phyloP scores from a whole-genome alignment of 768 basidiomycete genomes.

The Podaxis sp. region DNA sequence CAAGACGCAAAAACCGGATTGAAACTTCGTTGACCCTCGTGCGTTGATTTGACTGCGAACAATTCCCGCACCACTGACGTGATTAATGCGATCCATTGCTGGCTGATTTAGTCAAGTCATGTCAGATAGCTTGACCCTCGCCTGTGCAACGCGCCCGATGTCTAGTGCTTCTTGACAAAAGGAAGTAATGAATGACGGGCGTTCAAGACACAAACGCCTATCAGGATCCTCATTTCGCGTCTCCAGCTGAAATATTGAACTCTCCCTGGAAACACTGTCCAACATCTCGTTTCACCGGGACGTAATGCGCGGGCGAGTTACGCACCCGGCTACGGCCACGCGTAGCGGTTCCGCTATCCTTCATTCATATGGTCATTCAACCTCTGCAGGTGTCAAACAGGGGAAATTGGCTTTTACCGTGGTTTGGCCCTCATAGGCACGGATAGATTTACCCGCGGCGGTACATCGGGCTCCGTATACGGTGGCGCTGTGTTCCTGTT shows the following conservation, averaged over 20 bases:
- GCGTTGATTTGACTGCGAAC: background rate
- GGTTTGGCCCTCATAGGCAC: background rate
- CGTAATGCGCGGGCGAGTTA: no score
- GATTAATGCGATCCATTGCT: background rate
- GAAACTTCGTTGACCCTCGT: background rate
- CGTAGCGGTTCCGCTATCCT: no score
- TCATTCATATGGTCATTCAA: no score
- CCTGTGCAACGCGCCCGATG: background rate
- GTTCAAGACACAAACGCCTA: constrained; percentile 2
- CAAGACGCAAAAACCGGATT: background rate
- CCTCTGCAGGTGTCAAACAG: no score
- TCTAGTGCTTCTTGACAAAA: background rate
- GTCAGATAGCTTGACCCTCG: background rate
- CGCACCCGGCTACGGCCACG: background rate
- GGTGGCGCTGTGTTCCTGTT: background rate
- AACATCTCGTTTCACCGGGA: no score
- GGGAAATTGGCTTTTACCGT: no score
- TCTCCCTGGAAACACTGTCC: no score
- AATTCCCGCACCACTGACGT: background rate
- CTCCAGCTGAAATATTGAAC: background rate
- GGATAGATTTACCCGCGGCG: background rate
- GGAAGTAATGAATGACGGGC: background rate
- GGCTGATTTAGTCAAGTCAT: background rate
- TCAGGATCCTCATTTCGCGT: background rate
- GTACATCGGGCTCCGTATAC: background rate